Conservation (phyloP, 805 yeast species). For the Sugiyamaella americana region DNA sequence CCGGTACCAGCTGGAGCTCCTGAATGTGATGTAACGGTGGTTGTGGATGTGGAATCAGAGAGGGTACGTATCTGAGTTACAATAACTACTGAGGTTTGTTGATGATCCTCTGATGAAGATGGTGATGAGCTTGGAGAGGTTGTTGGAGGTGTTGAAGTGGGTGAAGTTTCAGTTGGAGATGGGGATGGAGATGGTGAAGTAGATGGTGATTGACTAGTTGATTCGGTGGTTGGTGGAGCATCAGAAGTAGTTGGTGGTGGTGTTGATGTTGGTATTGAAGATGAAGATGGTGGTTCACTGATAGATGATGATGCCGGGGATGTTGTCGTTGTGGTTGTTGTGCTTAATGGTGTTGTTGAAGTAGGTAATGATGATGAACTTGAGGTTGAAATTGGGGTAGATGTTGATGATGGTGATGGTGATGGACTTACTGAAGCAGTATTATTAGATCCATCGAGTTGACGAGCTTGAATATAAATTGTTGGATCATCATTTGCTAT, state of each 20-base stretch:
- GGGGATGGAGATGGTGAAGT: constrained; percentile 1
- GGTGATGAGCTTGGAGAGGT: not conserved
- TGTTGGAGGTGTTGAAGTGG: not conserved
- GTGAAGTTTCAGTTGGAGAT: not conserved
- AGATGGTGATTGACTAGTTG: not conserved
- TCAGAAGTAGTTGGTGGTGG: not conserved
- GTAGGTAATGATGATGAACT: constrained; percentile 1
- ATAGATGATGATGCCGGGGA: not conserved
- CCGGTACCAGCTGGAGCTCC: constrained; percentile 1
- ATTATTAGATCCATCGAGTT: constrained; percentile 1
- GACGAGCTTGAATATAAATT: constrained; percentile 3
- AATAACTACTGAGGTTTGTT: constrained; percentile 3
- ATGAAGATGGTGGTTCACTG: not conserved
- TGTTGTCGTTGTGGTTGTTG: not conserved
- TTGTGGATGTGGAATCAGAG: not conserved
- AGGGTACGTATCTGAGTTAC: not conserved
- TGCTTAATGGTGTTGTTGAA: not conserved
- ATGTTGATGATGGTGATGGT: not conserved
- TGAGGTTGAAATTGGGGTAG: constrained; percentile 1
- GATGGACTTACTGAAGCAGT: not conserved
- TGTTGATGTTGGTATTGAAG: not conserved
- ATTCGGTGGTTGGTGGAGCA: not conserved
- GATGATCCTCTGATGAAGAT: not conserved
- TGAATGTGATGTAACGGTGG: constrained; percentile 3
- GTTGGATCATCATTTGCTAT: not conserved